Percentiles rank a stretch among this genome's conserved stretches.
phyloP scores from a whole-genome alignment of 139 green algal species.

The Picochlorum sp. region DNA sequence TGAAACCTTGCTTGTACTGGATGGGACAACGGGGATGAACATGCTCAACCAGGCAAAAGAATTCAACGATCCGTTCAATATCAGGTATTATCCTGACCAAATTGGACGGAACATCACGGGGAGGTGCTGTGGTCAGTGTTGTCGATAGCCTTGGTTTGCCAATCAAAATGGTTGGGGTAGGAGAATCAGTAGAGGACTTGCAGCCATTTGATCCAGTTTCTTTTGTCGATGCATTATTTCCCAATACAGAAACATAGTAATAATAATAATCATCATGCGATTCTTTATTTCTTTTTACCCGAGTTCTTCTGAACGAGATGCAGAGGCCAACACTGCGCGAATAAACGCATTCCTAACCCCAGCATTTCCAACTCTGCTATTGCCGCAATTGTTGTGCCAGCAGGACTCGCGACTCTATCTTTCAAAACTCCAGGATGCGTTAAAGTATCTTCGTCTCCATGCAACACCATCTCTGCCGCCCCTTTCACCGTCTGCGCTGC shows the following conservation, averaged over 20 bases:
- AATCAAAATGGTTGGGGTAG: conserved; percentile 96
- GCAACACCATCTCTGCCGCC: conserved; percentile 41
- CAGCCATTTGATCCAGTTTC: conserved; percentile 81
- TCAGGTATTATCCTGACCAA: conserved; percentile 96
- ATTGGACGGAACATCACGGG: conserved; percentile 87
- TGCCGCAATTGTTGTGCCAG: conserved; percentile 49
- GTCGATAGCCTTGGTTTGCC: conserved; percentile 90
- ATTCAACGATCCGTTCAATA: conserved; percentile 82
- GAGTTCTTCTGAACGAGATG: conserved; percentile 39
- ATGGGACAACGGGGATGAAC: conserved; percentile 97
- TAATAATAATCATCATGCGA: background rate
- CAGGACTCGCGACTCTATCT: conserved; percentile 55
- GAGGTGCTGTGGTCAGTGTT: conserved; percentile 73
- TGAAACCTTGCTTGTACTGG: conserved; percentile 91
- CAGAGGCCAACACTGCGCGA: conserved; percentile 50
- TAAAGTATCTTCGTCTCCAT: background rate
- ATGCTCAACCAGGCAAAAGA: conserved; percentile 89
- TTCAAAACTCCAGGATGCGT: conserved; percentile 64
- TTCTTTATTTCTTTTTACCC: conserved; percentile 3
- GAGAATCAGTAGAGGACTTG: conserved; percentile 86
- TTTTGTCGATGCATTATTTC: conserved; percentile 91
- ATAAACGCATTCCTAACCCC: conserved; percentile 57
- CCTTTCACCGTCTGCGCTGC: conserved; percentile 67
- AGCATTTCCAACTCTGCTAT: conserved; percentile 52
- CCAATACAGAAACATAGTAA: conserved; percentile 14